Evolutionary conservation across 345 rosid species (phyloP).

Genomic region (Eucalyptus tenuipes): DNA sequence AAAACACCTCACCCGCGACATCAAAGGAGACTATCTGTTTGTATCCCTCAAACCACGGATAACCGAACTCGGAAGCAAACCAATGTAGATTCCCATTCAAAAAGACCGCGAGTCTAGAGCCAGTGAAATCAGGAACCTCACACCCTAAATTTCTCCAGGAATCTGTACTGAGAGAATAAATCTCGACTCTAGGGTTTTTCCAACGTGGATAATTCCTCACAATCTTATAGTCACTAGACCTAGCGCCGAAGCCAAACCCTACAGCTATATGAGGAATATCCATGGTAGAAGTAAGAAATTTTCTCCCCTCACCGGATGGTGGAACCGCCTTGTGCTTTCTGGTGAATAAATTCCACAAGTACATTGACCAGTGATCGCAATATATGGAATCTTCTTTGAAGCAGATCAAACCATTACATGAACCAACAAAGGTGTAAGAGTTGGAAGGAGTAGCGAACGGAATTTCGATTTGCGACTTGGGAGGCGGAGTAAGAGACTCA

Average conservation of each 20-base stretch:
- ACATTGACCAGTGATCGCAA: background rate
- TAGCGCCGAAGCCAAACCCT: background rate
- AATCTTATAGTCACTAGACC: background rate
- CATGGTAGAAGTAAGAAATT: background rate
- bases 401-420: background rate
- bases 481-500: background rate
- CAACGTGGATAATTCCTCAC: background rate
- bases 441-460: background rate
- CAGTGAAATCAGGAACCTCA: background rate
- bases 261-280: background rate
- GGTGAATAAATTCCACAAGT: background rate
- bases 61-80: no score
- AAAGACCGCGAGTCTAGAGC: background rate
- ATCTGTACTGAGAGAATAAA: background rate
- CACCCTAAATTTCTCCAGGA: background rate
- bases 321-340: background rate
- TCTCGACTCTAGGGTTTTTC: background rate
- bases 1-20: background rate
- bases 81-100: background rate
- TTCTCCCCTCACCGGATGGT: background rate
- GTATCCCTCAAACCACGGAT: background rate
- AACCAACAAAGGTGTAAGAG: background rate
- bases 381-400: background rate
- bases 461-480: accelerated
- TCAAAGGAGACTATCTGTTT: background rate